Evolutionary conservation across 176 grass and related monocot species (phyloP).

Genomic region (Elaeis guineensis): DNA sequence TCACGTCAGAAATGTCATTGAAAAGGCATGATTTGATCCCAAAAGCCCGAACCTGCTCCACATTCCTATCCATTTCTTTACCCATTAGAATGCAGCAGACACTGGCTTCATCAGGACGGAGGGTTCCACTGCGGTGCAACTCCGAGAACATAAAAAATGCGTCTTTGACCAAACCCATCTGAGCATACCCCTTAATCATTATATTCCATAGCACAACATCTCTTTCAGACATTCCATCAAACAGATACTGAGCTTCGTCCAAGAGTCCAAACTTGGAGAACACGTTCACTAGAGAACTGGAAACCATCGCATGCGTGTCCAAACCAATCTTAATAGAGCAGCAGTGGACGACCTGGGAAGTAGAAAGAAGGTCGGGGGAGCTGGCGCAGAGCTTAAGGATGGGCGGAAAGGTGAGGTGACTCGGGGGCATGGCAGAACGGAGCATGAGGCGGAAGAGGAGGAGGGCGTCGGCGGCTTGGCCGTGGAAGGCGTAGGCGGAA

Average conservation of each 20-base stretch:
- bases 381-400: slow-evolving; percentile 16
- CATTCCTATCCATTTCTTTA: not conserved
- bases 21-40: slow-evolving; percentile 12
- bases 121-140: slow-evolving; percentile 10
- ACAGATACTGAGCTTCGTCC: slow-evolving; percentile 8
- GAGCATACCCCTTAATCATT: slow-evolving; percentile 20
- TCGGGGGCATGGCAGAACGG: slow-evolving; percentile 1
- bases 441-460: slow-evolving; percentile 18
- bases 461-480: not conserved
- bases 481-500: slow-evolving; percentile 21
- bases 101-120: slow-evolving; percentile 13
- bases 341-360: slow-evolving; percentile 11
- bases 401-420: slow-evolving; percentile 18
- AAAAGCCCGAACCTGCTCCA: slow-evolving; percentile 22
- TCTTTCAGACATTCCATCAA: slow-evolving; percentile 16
- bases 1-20: slow-evolving; percentile 9
- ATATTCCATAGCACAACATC: slow-evolving; percentile 27
- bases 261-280: slow-evolving; percentile 20
- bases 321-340: slow-evolving; percentile 11
- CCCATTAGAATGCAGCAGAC: slow-evolving; percentile 1
- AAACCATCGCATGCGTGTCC: slow-evolving; percentile 12
- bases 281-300: slow-evolving; percentile 18
- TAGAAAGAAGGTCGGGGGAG: slow-evolving; percentile 3
- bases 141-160: slow-evolving; percentile 9
- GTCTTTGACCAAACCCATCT: slow-evolving; percentile 1